These are phyloP conservation scores for Teratosphaeriaceae sp. DNA, from an alignment of 2,329 filamentous ascomycete genomes.

Conservation along the genomic window DNA sequence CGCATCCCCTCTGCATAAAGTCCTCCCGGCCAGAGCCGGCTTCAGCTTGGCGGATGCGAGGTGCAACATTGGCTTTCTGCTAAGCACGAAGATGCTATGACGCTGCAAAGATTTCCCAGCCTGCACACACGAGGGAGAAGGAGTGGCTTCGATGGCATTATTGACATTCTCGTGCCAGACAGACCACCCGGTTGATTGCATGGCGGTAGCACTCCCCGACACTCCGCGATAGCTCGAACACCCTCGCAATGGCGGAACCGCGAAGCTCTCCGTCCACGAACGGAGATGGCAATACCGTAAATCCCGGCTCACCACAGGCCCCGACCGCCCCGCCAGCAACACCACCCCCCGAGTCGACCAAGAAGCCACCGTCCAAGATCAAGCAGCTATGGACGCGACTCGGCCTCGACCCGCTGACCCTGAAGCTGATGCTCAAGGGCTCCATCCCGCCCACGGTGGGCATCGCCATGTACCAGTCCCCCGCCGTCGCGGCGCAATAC, in stretches of 20 bases:
- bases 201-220: too few species aligned
- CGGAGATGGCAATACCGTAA: neutral
- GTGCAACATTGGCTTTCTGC: too few species aligned
- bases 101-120: too few species aligned
- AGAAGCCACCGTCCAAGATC: conserved; percentile 19
- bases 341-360: too few species aligned
- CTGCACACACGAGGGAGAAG: too few species aligned
- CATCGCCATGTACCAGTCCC: conserved; percentile 38
- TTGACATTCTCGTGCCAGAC: too few species aligned
- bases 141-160: too few species aligned
- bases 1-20: too few species aligned
- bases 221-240: neutral
- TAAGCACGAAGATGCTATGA: too few species aligned
- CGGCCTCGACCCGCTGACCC: conserved; percentile 23
- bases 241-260: neutral
- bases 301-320: neutral
- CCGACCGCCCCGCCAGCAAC: neutral
- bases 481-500: conserved; percentile 45
- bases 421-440: conserved; percentile 30
- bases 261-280: conserved; percentile 2
- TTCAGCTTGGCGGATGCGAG: too few species aligned
- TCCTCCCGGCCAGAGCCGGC: too few species aligned
- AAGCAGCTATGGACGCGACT: conserved; percentile 24
- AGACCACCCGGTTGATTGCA: too few species aligned
- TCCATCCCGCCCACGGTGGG: conserved; percentile 29